Base-by-base conservation (phyloP, 495 filamentous ascomycete species). In the Bombardia bombarda region DNA sequence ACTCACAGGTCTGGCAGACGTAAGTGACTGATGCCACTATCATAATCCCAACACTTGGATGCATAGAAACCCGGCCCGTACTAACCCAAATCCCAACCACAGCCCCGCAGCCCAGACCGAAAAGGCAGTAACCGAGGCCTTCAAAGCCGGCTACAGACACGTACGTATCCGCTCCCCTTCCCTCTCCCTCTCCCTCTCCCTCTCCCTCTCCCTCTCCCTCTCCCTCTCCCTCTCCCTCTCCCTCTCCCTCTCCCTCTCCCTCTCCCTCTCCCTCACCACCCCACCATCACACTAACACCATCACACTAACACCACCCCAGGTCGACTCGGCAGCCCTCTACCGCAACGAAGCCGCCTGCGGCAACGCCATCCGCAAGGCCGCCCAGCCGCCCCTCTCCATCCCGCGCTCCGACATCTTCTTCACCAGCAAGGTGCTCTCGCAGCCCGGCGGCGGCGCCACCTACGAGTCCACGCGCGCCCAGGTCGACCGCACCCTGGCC, bases 1-100 rank as follows among this genome's bases (percentile, higher is more conserved):
- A n/a, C n/a, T n/a, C n/a, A n/a, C n/a, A n/a, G n/a, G n/a, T n/a
- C 35, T 88, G 82, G 53, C 80, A 86, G 68, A 87, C 82, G 80
- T 87, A 39, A 39, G 44, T 30, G n/a, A n/a, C n/a, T n/a, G n/a
- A n/a, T 30, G 26, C 7, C 26, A 7, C 13, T 13, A 8, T 3
- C 35, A 8, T 18, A 24, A 10, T 19, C 9, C 34, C 42, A 32
- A 4, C 22, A 23, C 14, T 20, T 53, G 25, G 43, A 43, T 51
- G 50, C 32, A 16, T 76, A n/a, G 60, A 67, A 56, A 62, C 69
- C 13, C 73, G 75, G 18, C 35, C 20, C 18, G 21, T 4, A n/a
- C 3, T 3, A 14, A 18, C 12, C 21, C 38, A 20, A 74, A 31
- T 43, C 18, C 4, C 22, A n/a, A n/a, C 32, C 18, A 16, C 21